Evolutionary conservation across 2,329 filamentous ascomycete genomes (phyloP).

Genomic region (Diaporthe vexans): DNA sequence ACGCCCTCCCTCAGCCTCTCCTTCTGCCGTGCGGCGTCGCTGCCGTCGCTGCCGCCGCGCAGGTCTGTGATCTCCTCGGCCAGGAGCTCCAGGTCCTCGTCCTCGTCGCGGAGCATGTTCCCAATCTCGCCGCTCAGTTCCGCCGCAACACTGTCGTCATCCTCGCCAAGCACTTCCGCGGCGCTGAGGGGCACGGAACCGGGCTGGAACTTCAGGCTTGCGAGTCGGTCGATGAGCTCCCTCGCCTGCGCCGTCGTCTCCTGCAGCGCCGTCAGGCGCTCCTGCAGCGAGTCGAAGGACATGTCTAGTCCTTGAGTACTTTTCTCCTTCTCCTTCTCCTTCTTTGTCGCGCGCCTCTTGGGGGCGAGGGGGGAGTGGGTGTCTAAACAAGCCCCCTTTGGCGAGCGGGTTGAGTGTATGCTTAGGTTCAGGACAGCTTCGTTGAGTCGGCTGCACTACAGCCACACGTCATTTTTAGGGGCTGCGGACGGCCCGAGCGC

Average conservation of each 20-base stretch:
- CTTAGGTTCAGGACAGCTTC: not conserved
- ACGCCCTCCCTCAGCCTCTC: conserved; percentile 76
- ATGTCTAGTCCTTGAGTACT: conserved; percentile 50
- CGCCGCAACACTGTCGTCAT: conserved; percentile 68
- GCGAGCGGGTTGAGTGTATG: not conserved
- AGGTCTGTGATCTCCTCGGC: conserved; percentile 83
- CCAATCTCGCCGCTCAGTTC: conserved; percentile 88
- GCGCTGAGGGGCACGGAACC: conserved; percentile 66
- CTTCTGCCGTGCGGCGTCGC: conserved; percentile 72
- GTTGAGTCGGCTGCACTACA: not conserved
- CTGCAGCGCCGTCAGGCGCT: conserved; percentile 71
- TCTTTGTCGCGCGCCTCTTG: not conserved
- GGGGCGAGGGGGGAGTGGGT: too few species aligned
- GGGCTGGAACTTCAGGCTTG: conserved; percentile 69
- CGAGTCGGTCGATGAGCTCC: conserved; percentile 72
- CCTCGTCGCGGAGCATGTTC: conserved; percentile 80
- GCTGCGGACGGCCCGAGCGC: conserved; percentile 7
- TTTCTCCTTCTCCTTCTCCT: not conserved
- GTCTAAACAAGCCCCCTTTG: not conserved
- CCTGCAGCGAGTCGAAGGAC: conserved; percentile 73
- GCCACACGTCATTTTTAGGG: conserved; percentile 22
- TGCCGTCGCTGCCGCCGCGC: conserved; percentile 63
- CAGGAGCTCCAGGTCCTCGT: conserved; percentile 87
- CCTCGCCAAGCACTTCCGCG: conserved; percentile 47
- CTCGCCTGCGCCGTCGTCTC: conserved; percentile 71